These are phyloP conservation scores for Zygnema circumcarinatum DNA, from an alignment of 139 green algal genomes.

Conservation along the genomic window DNA sequence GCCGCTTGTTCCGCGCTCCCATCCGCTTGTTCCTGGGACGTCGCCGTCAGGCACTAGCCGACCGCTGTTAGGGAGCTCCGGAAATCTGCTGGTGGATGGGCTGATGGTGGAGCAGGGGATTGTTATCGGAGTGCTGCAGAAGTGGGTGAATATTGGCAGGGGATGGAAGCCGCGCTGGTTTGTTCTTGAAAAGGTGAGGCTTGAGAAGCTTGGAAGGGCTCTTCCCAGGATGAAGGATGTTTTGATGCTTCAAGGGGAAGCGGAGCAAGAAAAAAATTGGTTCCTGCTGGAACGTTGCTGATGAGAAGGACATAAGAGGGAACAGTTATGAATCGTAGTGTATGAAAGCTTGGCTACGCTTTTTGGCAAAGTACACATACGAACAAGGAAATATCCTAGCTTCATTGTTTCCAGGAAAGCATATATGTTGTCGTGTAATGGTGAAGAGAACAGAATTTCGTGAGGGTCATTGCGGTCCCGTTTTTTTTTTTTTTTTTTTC, in stretches of 20 bases:
- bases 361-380: not conserved
- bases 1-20: not conserved
- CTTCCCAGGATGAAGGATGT: conserved; percentile 6
- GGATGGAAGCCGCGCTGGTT: conserved; percentile 81
- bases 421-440: too few relatives aligned
- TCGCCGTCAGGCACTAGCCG: not conserved
- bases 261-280: not conserved
- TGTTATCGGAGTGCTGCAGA: conserved; percentile 72
- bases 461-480: too few relatives aligned
- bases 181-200: conserved; percentile 66
- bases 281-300: not conserved
- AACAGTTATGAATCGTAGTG: not conserved
- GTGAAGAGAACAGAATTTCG: too few relatives aligned
- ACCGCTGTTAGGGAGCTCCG: not conserved
- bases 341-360: not conserved
- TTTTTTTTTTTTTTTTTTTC: too few relatives aligned
- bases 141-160: conserved; percentile 78
- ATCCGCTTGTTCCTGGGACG: not conserved
- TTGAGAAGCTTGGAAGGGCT: not conserved
- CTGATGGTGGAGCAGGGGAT: not conserved
- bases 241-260: not conserved
- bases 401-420: too few relatives aligned
- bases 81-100: not conserved
- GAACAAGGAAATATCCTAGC: too few relatives aligned
- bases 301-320: not conserved